Percentiles rank a stretch among this genome's conserved stretches.
These are phyloP conservation scores for Volutella citrinella DNA, from an alignment of 2,329 filamentous ascomycete genomes.

Conservation along the genomic window DNA sequence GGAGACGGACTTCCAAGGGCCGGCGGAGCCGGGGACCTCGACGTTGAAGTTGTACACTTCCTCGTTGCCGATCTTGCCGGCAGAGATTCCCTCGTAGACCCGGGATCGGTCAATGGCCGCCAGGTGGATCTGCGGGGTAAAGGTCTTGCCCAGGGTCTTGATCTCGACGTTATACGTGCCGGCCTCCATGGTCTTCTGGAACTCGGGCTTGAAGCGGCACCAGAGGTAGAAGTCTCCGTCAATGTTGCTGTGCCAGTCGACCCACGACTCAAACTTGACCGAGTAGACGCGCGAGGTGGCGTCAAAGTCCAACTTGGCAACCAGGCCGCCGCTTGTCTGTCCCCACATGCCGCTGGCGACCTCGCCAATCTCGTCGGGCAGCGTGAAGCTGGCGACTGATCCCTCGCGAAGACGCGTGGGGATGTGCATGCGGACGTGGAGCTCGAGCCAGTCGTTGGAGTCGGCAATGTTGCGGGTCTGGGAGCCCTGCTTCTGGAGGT, in stretches of 20 bases:
- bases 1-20: conserved; percentile 9
- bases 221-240: conserved; percentile 10
- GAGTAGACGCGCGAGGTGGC: not conserved
- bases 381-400: conserved; percentile 6
- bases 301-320: conserved; percentile 1
- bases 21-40: conserved; percentile 7
- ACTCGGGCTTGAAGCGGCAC: conserved; percentile 3
- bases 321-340: conserved; percentile 1
- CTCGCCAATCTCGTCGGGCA: conserved; percentile 8
- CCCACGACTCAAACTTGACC: conserved; percentile 5
- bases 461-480: conserved; percentile 1
- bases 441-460: conserved; percentile 3
- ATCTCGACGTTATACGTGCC: conserved; percentile 7
- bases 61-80: not conserved
- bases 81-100: conserved; percentile 1
- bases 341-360: conserved; percentile 6
- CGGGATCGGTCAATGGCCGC: not conserved
- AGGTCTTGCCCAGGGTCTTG: not conserved
- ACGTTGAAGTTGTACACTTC: conserved; percentile 5
- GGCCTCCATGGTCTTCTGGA: not conserved
- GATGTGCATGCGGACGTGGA: conserved; percentile 4
- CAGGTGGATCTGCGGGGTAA: conserved; percentile 2
- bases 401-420: conserved; percentile 2
- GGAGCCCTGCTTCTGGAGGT: not conserved
- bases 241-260: conserved; percentile 7